Evolutionary conservation across 176 grass and related monocot species (phyloP).

Genomic region (Thalia dealbata): DNA sequence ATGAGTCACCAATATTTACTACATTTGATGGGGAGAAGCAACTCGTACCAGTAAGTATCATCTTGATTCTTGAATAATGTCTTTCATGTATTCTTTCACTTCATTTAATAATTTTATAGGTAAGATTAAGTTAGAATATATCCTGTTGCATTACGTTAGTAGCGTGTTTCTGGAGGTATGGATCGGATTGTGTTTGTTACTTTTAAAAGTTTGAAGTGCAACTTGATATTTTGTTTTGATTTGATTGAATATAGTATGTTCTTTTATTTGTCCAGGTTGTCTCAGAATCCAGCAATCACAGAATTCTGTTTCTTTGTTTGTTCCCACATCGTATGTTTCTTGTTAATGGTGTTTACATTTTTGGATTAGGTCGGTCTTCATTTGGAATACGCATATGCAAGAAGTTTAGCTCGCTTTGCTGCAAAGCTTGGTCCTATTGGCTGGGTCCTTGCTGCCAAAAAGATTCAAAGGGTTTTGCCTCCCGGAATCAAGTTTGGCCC

Average conservation of each 20-base stretch:
- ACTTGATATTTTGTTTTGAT: too few relatives aligned
- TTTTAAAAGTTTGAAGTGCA: too few relatives aligned
- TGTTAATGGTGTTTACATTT: too few relatives aligned
- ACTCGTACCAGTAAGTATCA: conserved; percentile 51
- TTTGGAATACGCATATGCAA: conserved; percentile 30
- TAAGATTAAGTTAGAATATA: background rate
- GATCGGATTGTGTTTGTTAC: too few relatives aligned
- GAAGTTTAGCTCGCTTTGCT: conserved; percentile 46
- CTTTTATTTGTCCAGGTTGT: too few relatives aligned
- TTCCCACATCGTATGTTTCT: background rate
- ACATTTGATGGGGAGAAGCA: conserved; percentile 42
- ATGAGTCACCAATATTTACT: conserved; percentile 31
- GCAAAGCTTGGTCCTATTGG: conserved; percentile 34
- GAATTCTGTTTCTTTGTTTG: too few relatives aligned
- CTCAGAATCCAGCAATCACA: too few relatives aligned
- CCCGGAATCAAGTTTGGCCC: conserved; percentile 33
- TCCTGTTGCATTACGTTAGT: too few relatives aligned
- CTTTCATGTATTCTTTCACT: background rate
- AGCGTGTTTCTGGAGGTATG: too few relatives aligned
- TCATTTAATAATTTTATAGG: background rate
- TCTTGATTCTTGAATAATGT: background rate
- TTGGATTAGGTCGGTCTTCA: conserved; percentile 32
- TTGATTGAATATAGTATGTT: too few relatives aligned
- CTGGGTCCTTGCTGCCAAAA: conserved; percentile 28
- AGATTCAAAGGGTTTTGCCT: conserved; percentile 33